Evolutionary conservation across 768 basidiomycete genomes (phyloP), one percentile per base, ranked within the genome.

Genomic region (Boletales sp.): DNA sequence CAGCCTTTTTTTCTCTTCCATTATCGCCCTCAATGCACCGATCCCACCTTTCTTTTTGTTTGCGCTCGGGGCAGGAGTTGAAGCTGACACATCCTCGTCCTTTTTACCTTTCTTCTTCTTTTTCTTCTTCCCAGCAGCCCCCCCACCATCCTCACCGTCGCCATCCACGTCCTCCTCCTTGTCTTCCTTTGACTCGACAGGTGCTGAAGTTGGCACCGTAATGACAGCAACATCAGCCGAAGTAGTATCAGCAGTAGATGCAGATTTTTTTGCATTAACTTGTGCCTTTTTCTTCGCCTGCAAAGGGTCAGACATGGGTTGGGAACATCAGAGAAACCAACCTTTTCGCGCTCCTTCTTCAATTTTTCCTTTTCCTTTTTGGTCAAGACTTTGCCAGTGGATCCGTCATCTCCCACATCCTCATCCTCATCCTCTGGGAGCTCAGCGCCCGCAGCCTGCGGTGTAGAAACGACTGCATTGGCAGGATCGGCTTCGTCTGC

Each of bases 261-360:
- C 21, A 36, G 42, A 69, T 57, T 87, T 95, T 72, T 94, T 97
- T 3, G 86, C 87, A 18, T 87, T 91, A 5, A 87, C 87, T 69
- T 94, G 90, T 7, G 89, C 91, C 68, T 95, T 97, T 77, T 77
- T 21, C 65, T 84, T 34, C 74, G 82, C 38, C 91, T 94, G 62
- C 2, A 56, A 49, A 48, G 45, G 15, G 43, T 51, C 45, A 54
- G 47, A 54, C 13, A 45, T 54, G 30, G 52, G 47, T 43, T 9
- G 34, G 47, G 44, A 52, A n/a, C 6, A 10, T 47, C n/a, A 35
- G 37, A 36, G 36, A 18, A 50, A 36, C 61, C 42, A 32, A 86
- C 93, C 86, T 97, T 97, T 74, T 97, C 94, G 45, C 84, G 82
- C 71, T 97, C 94, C 73, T 97, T 98, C 81, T 98, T 97, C 53